Evolutionary conservation across 2,329 filamentous ascomycete species (phyloP).

Genomic region (Cordyceps fumosorosea): DNA sequence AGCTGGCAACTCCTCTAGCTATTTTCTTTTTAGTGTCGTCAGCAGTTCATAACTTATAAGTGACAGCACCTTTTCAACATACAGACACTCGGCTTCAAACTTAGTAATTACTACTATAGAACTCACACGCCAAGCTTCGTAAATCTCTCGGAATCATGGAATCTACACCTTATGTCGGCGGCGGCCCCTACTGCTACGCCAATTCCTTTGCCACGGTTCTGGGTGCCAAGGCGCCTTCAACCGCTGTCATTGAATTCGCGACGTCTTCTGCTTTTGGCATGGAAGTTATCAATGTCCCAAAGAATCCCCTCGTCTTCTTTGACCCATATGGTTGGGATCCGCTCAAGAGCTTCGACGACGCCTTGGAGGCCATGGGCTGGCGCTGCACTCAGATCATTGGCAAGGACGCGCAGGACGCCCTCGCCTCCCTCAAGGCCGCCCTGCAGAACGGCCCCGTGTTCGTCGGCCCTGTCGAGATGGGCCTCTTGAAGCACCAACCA

Average conservation of each 20-base stretch:
- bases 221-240: slow-evolving; percentile 13
- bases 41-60: too few relatives aligned
- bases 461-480: slow-evolving; percentile 18
- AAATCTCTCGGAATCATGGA: background rate
- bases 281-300: slow-evolving; percentile 15
- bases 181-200: slow-evolving; percentile 18
- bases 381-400: slow-evolving; percentile 10
- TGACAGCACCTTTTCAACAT: background rate
- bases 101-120: too few relatives aligned
- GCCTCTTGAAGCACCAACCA: slow-evolving; percentile 15
- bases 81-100: background rate
- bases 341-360: slow-evolving; percentile 12
- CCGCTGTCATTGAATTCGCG: slow-evolving; percentile 17
- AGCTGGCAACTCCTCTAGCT: background rate
- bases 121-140: background rate
- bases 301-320: slow-evolving; percentile 14
- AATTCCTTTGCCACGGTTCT: slow-evolving; percentile 18
- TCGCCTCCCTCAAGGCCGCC: slow-evolving; percentile 11
- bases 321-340: slow-evolving; percentile 18
- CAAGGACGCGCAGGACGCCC: slow-evolving; percentile 14
- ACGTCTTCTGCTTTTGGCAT: slow-evolving; percentile 18
- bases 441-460: slow-evolving; percentile 16
- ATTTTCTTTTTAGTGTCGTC: too few relatives aligned
- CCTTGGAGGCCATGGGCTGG: slow-evolving; percentile 15
- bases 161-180: slow-evolving; percentile 15